Evolutionary conservation across 805 yeast species (phyloP).

Genomic region (Wickerhamiella occidentalis): DNA sequence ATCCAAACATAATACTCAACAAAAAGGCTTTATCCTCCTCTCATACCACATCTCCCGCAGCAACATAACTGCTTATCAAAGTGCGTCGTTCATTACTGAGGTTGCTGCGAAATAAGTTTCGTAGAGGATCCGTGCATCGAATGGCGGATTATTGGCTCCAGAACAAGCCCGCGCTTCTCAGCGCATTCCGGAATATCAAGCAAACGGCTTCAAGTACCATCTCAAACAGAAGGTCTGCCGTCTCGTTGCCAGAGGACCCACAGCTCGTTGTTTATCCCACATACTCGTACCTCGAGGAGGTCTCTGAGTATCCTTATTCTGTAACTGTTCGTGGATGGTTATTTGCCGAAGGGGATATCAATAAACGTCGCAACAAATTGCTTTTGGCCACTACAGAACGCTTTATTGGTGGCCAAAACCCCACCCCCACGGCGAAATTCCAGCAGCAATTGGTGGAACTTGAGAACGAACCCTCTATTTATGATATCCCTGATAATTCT

Average conservation of each 20-base stretch:
- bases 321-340: constrained; percentile 53
- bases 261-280: constrained; percentile 12
- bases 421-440: constrained; percentile 13
- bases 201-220: not conserved
- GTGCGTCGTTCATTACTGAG: constrained; percentile 3
- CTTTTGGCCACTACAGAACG: constrained; percentile 29
- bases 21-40: too few species aligned
- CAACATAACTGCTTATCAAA: constrained; percentile 3
- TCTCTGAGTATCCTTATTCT: constrained; percentile 11
- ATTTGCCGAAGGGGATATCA: constrained; percentile 53
- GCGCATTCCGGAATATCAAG: constrained; percentile 10
- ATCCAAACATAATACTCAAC: too few species aligned
- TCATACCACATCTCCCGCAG: not conserved
- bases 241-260: not conserved
- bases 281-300: constrained; percentile 6
- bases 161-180: constrained; percentile 8
- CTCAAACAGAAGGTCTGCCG: not conserved
- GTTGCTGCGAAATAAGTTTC: not conserved
- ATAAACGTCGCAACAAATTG: constrained; percentile 52
- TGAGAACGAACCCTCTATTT: not conserved
- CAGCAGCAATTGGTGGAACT: constrained; percentile 11
- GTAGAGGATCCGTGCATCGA: not conserved
- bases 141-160: constrained; percentile 14
- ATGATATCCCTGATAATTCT: not conserved
- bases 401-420: constrained; percentile 20